Base-by-base conservation (phyloP, 1,139 yeast species). In the Suhomyces taliae region DNA sequence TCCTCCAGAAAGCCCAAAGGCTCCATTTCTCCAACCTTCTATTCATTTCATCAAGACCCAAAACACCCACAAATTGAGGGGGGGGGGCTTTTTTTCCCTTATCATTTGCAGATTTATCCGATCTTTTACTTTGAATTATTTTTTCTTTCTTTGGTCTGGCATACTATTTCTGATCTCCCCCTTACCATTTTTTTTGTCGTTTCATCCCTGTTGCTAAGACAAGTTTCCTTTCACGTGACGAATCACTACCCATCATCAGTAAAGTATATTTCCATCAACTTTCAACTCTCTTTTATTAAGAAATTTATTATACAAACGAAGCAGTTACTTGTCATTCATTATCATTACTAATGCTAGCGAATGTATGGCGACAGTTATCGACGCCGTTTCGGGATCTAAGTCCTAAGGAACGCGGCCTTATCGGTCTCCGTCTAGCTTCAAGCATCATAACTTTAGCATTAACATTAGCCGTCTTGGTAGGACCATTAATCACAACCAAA, bases 351-450 rank as follows among this genome's bases (percentile, higher is more conserved):
- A 43, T 43, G 44, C 37, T 41, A 41, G 37, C 40, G 27, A 19
- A 12, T 29, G 12, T 40, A 36, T 19, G 34, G 40, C 36, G 36
- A 14, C 36, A 24, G 37, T 26, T 47, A 32, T 10, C 27, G 4
- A 26, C 26, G 14, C 47, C 47, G 7, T 72, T 72, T 48, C 33
- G 45, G 15, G 64, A 66, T 50, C 66, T 76, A 12, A 52, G 70
- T 3, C 45, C 59, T 9, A 60, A 64, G 34, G 78, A 74, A 12
- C 53, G 65, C 39, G 43, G 61, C 4, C 61, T 76, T 8, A 73
- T 67, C 48, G 33, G 57, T 3, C 48, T 63, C 27, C 60, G 81
- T 31, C 53, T 76, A 8, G 39, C 55, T 8, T 37, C 65, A 15
- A 57, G 69, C 2, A 12, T 62, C 10, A 15, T 59, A 3, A 53